phyloP scores from a whole-genome alignment of 2,329 filamentous ascomycete genomes.

The Cladophialophora carrionii region DNA sequence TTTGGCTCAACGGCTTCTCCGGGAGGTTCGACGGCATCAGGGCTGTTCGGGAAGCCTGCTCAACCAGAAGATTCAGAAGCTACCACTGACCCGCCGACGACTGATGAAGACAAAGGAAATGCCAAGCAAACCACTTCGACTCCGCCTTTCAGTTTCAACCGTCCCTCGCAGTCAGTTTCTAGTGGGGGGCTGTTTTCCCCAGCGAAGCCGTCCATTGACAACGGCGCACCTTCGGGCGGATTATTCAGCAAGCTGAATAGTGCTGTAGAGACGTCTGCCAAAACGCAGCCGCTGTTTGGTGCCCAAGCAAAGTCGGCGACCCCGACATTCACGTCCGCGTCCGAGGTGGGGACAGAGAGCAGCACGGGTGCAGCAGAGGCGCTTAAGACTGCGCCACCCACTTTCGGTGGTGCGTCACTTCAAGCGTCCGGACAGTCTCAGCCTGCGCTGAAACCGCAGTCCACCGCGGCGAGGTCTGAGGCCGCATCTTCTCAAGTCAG shows the following conservation, averaged over 20 bases:
- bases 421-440: conserved; percentile 16
- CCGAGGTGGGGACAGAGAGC: conserved; percentile 9
- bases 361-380: conserved; percentile 6
- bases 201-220: conserved; percentile 14
- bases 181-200: conserved; percentile 24
- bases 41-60: conserved; percentile 5
- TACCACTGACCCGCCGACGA: background rate
- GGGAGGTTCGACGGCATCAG: background rate
- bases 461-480: background rate
- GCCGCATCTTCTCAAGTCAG: background rate
- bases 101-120: conserved; percentile 4
- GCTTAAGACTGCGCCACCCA: background rate
- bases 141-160: conserved; percentile 20
- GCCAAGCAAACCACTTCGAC: conserved; percentile 1
- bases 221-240: background rate
- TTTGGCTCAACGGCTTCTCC: conserved; percentile 12
- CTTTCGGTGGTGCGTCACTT: conserved; percentile 2
- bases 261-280: conserved; percentile 9
- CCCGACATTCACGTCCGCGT: background rate
- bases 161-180: conserved; percentile 16
- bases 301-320: conserved; percentile 10
- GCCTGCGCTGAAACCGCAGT: background rate
- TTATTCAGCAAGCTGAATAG: conserved; percentile 16
- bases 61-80: conserved; percentile 9
- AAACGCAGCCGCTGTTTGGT: conserved; percentile 18